phyloP scores from a whole-genome alignment of 2,329 filamentous ascomycete genomes.

The Exophiala xenobiotica region DNA sequence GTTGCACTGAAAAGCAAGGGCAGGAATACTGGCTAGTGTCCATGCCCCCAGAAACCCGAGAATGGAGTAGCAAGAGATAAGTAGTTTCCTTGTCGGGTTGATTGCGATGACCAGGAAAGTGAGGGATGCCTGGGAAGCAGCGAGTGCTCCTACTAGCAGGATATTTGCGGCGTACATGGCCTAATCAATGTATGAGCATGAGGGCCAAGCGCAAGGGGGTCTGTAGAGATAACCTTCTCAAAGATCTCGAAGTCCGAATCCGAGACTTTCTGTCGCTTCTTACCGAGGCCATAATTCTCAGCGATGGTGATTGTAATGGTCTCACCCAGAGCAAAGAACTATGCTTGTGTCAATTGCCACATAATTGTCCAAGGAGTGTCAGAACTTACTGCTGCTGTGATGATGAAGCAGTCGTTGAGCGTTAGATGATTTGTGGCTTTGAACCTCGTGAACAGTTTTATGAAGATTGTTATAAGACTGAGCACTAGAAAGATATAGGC shows the following conservation, averaged over 20 bases:
- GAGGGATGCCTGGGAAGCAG: constrained; percentile 30
- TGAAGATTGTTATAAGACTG: constrained; percentile 13
- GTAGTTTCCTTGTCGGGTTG: constrained; percentile 27
- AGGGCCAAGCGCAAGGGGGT: neutral
- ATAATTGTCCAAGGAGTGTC: too few species aligned
- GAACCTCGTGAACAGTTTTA: constrained; percentile 21
- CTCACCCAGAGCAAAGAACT: constrained; percentile 18
- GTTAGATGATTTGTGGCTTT: constrained; percentile 12
- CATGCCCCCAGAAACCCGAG: constrained; percentile 24
- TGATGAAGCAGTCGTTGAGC: constrained; percentile 11
- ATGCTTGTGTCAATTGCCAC: neutral
- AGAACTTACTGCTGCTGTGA: constrained; percentile 10
- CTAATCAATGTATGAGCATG: constrained; percentile 21
- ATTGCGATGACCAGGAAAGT: constrained; percentile 31
- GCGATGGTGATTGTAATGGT: constrained; percentile 28
- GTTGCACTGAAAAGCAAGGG: constrained; percentile 30
- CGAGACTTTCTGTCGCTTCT: constrained; percentile 16
- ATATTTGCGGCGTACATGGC: constrained; percentile 30
- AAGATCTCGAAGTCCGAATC: constrained; percentile 23
- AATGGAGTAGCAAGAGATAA: constrained; percentile 23
- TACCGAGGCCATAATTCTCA: constrained; percentile 27
- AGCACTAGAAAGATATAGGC: constrained; percentile 14
- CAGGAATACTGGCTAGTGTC: constrained; percentile 25
- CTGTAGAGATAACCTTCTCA: constrained; percentile 23
- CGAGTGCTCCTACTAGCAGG: constrained; percentile 23